Base-by-base conservation (phyloP, 1,284 basidiomycete species). In the Tausonia pullulans region DNA sequence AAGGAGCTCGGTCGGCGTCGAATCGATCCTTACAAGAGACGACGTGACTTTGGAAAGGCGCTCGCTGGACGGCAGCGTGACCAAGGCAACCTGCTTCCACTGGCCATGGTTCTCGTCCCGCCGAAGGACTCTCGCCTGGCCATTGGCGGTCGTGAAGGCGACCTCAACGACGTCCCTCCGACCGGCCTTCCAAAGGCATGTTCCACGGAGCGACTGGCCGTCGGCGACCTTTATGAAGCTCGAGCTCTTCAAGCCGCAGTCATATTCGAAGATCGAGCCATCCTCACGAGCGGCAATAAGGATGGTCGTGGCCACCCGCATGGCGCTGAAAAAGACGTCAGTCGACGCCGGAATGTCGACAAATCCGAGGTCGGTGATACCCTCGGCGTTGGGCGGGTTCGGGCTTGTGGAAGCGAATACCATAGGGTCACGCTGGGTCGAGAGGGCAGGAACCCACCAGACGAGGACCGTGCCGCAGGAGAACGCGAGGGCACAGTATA, bases 241-340 rank as follows among this genome's bases (percentile, higher is more conserved):
- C 46, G 48, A 40, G 5, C 16, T 39, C 27, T 7, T 43, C 54
- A 48, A 6, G 13, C 46, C 43, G 52, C 57, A 59, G 6, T 53
- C 41, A 10, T 53, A 44, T 9, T 64, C 62, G 51, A 46, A 50
- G 43, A 64, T 13, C 14, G 45, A 46, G 9, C 62, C 62, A 14
- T 64, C 52, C 52, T 64, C 57, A 4, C 58, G 62, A 4, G 50
- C 62, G 45, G 55, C 44, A 39, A 59, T 51, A 51, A 64, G 62
- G 41, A 58, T 27, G 39, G 58, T 11, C 5, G 62, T 16, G 13
- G 57, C 2, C 4, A 7, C 16, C 14, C 5, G 8, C 14, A 7
- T n/a, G 5, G 11, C 3, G 7, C 6, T 7, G 3, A n/a, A 3
- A 4, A n/a, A n/a, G 6, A n/a, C 3, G 5, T 11, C 4, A 11